Evolutionary conservation across 2,329 filamentous ascomycete genomes (phyloP).

Genomic region (Pyricularia grisea): DNA sequence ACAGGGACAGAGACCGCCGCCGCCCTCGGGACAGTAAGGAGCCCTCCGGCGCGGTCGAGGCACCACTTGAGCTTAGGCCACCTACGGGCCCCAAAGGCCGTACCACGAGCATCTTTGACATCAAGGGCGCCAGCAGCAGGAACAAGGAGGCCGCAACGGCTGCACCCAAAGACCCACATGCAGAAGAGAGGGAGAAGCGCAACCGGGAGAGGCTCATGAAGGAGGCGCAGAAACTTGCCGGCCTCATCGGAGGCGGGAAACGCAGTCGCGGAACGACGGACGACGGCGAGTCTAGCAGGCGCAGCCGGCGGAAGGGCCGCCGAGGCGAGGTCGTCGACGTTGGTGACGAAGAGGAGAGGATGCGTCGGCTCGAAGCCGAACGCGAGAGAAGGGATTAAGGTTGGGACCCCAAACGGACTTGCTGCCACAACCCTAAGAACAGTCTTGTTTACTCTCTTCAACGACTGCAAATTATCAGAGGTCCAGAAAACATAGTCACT

Average conservation of each 20-base stretch:
- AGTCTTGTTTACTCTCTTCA: background rate
- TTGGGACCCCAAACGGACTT: background rate
- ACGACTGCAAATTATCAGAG: background rate
- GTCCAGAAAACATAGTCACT: background rate
- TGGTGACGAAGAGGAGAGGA: conserved; percentile 42
- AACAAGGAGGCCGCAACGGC: conserved; percentile 6
- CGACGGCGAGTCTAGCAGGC: conserved; percentile 16
- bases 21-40: background rate
- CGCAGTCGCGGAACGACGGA: conserved; percentile 42
- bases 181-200: conserved; percentile 57
- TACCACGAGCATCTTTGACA: conserved; percentile 19
- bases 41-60: background rate
- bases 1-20: conserved; percentile 18
- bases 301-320: conserved; percentile 36
- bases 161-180: conserved; percentile 47
- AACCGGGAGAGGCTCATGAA: conserved; percentile 58
- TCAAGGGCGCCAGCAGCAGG: conserved; percentile 20
- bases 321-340: conserved; percentile 36
- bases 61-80: background rate
- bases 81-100: background rate
- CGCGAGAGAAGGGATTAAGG: conserved; percentile 29
- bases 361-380: conserved; percentile 49
- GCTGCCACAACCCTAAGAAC: background rate
- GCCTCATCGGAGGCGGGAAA: conserved; percentile 41
- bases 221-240: conserved; percentile 46